Conservation (phyloP, 2,329 filamentous ascomycete genomes). For the Helotiales sp. region DNA sequence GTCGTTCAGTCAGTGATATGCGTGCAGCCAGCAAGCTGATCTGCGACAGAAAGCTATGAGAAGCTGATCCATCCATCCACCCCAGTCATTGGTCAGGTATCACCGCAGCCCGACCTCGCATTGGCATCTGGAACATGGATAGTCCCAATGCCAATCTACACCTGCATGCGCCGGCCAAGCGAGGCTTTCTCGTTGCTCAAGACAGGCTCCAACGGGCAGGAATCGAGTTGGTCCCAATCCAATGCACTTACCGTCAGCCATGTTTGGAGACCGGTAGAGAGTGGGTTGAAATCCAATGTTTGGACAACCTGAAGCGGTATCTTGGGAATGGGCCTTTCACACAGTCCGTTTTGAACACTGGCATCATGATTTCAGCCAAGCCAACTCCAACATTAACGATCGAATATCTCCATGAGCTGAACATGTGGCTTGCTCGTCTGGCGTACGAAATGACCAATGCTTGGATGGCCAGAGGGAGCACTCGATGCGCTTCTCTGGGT, state of each 20-base stretch:
- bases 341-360: not conserved
- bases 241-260: not conserved
- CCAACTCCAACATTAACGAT: not conserved
- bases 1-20: not conserved
- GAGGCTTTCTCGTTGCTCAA: not conserved
- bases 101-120: not conserved
- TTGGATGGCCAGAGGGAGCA: not conserved
- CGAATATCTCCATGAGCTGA: not conserved
- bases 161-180: not conserved
- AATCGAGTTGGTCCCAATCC: not conserved
- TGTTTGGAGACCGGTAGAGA: not conserved
- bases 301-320: not conserved
- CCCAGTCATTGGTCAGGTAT: not conserved
- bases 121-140: not conserved
- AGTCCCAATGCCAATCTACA: not conserved
- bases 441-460: not conserved
- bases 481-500: not conserved
- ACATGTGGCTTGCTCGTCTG: not conserved
- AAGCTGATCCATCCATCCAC: not conserved
- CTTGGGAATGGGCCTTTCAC: not conserved
- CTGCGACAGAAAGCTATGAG: not conserved
- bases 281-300: not conserved
- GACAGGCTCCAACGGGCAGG: not conserved
- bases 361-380: not conserved
- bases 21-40: not conserved